Evolutionary conservation across 1,284 basidiomycete species (phyloP), one percentile per base, ranked within the genome.

Genomic region (Gomphus bonarii): DNA sequence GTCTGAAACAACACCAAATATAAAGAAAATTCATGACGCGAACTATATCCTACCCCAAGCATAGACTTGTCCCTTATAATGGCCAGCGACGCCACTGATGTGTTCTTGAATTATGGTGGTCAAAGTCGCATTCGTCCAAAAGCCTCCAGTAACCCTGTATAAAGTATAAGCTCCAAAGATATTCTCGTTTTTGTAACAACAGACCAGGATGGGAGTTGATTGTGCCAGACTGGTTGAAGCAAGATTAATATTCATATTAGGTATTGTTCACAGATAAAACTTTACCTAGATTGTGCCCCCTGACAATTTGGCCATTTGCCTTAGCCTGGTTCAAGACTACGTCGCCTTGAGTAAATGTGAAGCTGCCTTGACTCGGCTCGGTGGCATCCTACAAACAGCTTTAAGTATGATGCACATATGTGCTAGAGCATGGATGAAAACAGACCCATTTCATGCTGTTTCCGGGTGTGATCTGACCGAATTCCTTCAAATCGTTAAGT

Each of bases 201-300:
- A 59, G 58, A 62, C 57, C 51, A 82, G 66, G 47, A 79, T 71
- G 25, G 69, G 67, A 16, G 69, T 61, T 81, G 78, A 58, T 72
- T 75, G 63, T 81, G 71, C 80, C 80, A 81, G 42, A 80, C 78
- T 60, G 75, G 77, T 61, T 73, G 76, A 64, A 77, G 77, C 47
- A 48, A 59, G 25, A 46, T 53, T 33, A 12, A 9, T 9, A 9
- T 25, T 12, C 5, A 25, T 3, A 18, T 12, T 44, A 25, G 11
- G 25, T 25, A 25, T 30, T 42, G 25, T 11, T 30, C 20, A 31
- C 35, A 48, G 25, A 9, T 53, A 46, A 28, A 18, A 10, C 11
- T 57, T 49, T 1, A 36, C 33, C 57, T 20, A 61, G 49, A 28
- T 42, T 59, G 58, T 59, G 59, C 66, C 74, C 76, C 60, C 76